Percentiles rank a stretch among this genome's conserved stretches.
phyloP scores from a whole-genome alignment of 2,329 filamentous ascomycete species.

The Trematosphaeria pertusa region DNA sequence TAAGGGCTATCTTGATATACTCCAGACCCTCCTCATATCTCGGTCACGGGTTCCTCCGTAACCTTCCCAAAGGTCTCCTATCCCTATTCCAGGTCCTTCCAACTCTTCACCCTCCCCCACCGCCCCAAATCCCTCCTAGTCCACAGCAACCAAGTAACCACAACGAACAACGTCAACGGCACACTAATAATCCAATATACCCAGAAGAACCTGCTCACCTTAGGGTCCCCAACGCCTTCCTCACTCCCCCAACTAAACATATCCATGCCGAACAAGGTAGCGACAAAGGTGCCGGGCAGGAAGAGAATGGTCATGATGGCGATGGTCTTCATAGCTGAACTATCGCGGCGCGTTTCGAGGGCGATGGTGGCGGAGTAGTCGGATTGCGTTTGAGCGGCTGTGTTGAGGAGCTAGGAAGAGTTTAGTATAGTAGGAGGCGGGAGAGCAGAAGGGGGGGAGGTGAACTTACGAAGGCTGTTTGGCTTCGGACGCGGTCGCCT shows the following conservation, averaged over 20 bases:
- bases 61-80: too few relatives aligned
- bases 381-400: conserved; percentile 1
- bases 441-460: background rate
- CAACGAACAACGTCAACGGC: background rate
- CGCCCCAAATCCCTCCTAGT: too few relatives aligned
- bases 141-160: background rate
- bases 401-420: background rate
- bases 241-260: background rate
- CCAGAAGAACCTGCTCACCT: background rate
- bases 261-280: conserved; percentile 4
- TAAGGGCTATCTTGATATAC: too few relatives aligned
- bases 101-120: too few relatives aligned
- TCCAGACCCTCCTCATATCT: too few relatives aligned
- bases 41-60: too few relatives aligned
- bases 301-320: conserved; percentile 3
- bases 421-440: background rate
- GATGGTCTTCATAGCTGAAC: conserved; percentile 5
- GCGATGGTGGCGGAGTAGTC: conserved; percentile 2
- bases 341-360: conserved; percentile 1
- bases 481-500: background rate
- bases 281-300: conserved; percentile 3
- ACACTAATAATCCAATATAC: background rate
- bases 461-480: background rate
- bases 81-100: too few relatives aligned
- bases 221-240: background rate